Evolutionary conservation across 2,329 filamentous ascomycete species (phyloP), one percentile per base, ranked within the genome.

Genomic region (Xylaria sp.): DNA sequence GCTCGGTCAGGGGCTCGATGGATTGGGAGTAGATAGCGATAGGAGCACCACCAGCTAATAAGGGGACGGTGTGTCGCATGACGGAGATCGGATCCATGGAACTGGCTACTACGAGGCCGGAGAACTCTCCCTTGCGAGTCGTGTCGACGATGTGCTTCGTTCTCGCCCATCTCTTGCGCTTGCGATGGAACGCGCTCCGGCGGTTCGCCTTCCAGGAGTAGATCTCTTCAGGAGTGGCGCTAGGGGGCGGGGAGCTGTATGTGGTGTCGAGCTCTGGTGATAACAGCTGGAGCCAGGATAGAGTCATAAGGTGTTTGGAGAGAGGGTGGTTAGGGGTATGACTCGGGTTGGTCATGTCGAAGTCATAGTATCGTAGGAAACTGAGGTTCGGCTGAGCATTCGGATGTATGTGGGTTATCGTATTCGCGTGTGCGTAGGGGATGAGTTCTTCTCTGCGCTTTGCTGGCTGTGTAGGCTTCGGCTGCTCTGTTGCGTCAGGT

Each of bases 261-360:
- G 88, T 84, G 0, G 83, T 81, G 73, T 97, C 94, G 35, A 85
- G 78, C 42, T 83, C 76, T 0, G 94, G 94, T 23, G 89, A 82
- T 13, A 97, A 77, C 4, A 99, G 84, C 74, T 97, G 93, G 1
- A 99, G 83, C 92, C 93, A 99, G 34, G 91, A 93, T 35, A 97
- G 79, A 4, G 88, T 85, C 68, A 93, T 88, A 55, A 99, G 84
- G 71, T 94, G 88, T 13, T 83, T 87, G 73, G 88, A 83, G 9
- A 99, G 84, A 0, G 94, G 93, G 71, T 97, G 94, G 0, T 77
- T 73, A 23, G 85, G 79, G 11, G 82, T 79, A 57, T 79, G 82
- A 65, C 81, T 82, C 49, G 87, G 85, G 63, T 84, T 85, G 60
- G 83, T 82, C 66, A 82, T 78, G 74, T 96, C 91, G 76, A 87